A percentile compares a stretch with the other conserved stretches of the same genome.
Conservation (phyloP, 352 stramenopile genomes). For the Globisporangium radiosum region DNA sequence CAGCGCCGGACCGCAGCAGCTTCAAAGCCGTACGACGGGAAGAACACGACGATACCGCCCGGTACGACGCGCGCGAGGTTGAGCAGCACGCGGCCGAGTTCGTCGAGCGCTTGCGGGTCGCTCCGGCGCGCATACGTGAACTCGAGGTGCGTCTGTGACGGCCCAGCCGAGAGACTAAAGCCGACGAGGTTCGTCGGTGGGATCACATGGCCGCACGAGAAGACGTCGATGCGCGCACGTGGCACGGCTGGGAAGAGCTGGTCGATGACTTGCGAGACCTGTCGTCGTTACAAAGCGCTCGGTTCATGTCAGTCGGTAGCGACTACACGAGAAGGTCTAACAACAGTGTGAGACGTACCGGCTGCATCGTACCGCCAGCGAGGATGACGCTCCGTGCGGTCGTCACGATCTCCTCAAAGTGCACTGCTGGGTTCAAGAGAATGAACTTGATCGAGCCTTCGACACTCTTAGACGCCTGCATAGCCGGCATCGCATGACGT, state of each 20-base stretch:
- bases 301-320: too few species aligned
- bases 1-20: slow-evolving; percentile 84
- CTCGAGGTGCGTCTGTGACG: slow-evolving; percentile 88
- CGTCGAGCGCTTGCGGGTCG: slow-evolving; percentile 81
- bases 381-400: slow-evolving; percentile 94
- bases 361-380: slow-evolving; percentile 97
- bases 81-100: slow-evolving; percentile 92
- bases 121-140: slow-evolving; percentile 89
- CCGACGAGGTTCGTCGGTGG: slow-evolving; percentile 87
- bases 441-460: slow-evolving; percentile 90
- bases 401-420: slow-evolving; percentile 94
- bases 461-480: slow-evolving; percentile 33
- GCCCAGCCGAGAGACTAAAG: slow-evolving; percentile 69
- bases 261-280: slow-evolving; percentile 91
- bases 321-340: too few species aligned
- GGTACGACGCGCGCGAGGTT: slow-evolving; percentile 90
- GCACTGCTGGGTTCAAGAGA: slow-evolving; percentile 91
- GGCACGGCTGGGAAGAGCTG: slow-evolving; percentile 89
- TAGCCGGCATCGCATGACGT: too few species aligned
- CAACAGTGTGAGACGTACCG: slow-evolving; percentile 32
- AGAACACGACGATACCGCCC: slow-evolving; percentile 96
- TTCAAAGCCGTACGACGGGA: slow-evolving; percentile 97
- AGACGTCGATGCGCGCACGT: slow-evolving; percentile 84
- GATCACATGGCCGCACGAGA: slow-evolving; percentile 99
- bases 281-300: background rate